These are phyloP conservation scores for Monilinia laxa DNA, from an alignment of 2,329 filamentous ascomycete species.

Conservation along the genomic window DNA sequence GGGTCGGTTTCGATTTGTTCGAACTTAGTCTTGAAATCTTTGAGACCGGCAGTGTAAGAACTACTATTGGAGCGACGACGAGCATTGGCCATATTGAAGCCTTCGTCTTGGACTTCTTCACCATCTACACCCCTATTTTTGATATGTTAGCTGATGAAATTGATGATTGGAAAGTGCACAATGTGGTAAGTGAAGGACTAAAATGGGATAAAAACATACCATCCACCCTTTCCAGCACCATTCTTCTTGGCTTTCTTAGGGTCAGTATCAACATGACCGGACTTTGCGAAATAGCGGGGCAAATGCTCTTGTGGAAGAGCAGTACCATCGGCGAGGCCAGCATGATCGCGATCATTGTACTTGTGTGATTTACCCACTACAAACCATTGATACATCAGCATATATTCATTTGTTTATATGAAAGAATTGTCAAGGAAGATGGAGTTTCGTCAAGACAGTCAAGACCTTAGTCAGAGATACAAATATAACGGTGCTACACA, in stretches of 20 bases:
- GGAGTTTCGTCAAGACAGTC: neutral
- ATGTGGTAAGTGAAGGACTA: neutral
- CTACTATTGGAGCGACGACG: conserved; percentile 93
- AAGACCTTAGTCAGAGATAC: conserved; percentile 24
- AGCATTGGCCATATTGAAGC: conserved; percentile 79
- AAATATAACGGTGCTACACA: conserved; percentile 12
- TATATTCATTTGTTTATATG: conserved; percentile 6
- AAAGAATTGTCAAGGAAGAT: conserved; percentile 10
- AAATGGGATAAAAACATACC: conserved; percentile 57
- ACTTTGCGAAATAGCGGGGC: conserved; percentile 91
- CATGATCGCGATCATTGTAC: conserved; percentile 86
- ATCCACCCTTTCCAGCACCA: conserved; percentile 88
- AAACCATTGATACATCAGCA: conserved; percentile 29
- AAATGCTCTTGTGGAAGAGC: conserved; percentile 66
- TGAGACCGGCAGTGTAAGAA: conserved; percentile 65
- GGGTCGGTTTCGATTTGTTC: conserved; percentile 86
- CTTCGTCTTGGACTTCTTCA: conserved; percentile 79
- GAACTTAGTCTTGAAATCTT: conserved; percentile 94
- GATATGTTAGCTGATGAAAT: conserved; percentile 27
- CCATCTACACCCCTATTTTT: conserved; percentile 72
- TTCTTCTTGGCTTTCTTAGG: conserved; percentile 98
- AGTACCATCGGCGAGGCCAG: conserved; percentile 72
- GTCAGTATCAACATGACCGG: conserved; percentile 75
- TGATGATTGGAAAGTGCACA: conserved; percentile 11
- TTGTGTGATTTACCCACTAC: conserved; percentile 98